Conservation (phyloP, 306 rosid species). For the Rubus idaeus region DNA sequence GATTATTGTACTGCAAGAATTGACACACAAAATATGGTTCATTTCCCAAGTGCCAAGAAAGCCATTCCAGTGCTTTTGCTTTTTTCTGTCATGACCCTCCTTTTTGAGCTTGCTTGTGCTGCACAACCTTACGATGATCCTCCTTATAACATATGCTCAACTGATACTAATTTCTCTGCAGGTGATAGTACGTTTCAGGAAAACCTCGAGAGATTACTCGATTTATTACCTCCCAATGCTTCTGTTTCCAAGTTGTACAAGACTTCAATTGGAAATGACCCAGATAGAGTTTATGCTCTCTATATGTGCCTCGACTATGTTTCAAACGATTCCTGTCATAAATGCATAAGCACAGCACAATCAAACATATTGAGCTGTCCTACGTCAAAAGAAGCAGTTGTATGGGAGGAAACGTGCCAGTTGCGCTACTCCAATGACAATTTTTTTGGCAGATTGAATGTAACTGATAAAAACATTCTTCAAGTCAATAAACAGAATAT, state of each 20-base stretch:
- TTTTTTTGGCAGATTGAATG: slow-evolving; percentile 43
- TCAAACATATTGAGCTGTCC: slow-evolving; percentile 35
- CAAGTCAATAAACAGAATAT: slow-evolving; percentile 18
- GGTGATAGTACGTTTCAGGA: not conserved
- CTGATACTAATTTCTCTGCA: not conserved
- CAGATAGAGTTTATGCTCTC: slow-evolving; percentile 13
- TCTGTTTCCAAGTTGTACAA: not conserved
- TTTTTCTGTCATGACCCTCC: not conserved
- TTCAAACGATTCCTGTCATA: not conserved
- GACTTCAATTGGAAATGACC: not conserved
- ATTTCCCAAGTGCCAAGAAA: not conserved
- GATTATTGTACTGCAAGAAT: not conserved
- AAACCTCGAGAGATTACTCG: not conserved
- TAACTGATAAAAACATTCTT: slow-evolving; percentile 26
- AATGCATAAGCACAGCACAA: slow-evolving; percentile 33
- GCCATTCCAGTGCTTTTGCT: not conserved
- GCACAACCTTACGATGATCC: not conserved
- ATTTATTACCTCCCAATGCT: not conserved
- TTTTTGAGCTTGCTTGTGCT: not conserved
- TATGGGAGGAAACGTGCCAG: slow-evolving; percentile 53
- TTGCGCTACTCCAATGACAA: slow-evolving; percentile 46
- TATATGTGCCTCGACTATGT: slow-evolving; percentile 13
- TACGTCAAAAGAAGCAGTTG: slow-evolving; percentile 37
- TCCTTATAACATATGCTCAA: slow-evolving; percentile 6
- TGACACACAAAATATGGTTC: not conserved